phyloP scores from a whole-genome alignment of 164 flowering plant genomes.

The Stephania japonica region DNA sequence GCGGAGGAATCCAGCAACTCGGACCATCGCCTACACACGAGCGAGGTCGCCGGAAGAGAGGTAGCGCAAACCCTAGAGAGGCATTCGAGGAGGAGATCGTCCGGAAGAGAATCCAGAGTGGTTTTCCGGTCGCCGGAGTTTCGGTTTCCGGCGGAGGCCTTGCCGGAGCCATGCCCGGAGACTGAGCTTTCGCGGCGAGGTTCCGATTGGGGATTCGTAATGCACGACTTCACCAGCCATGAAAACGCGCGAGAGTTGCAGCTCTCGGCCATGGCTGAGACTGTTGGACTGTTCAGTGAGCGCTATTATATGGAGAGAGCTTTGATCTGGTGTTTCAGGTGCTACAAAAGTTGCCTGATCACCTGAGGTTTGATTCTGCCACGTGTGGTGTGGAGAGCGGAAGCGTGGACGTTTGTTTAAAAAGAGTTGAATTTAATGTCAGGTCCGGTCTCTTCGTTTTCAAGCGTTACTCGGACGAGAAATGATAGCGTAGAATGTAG shows the following conservation, averaged over 20 bases:
- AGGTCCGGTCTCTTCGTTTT: neutral
- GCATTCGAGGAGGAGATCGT: slow-evolving; percentile 72
- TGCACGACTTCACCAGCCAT: slow-evolving; percentile 80
- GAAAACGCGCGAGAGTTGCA: slow-evolving; percentile 73
- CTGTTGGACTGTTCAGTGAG: neutral
- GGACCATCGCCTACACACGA: slow-evolving; percentile 66
- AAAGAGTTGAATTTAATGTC: neutral
- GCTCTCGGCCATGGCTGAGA: slow-evolving; percentile 25
- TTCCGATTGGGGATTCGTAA: slow-evolving; percentile 43
- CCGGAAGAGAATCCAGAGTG: slow-evolving; percentile 55
- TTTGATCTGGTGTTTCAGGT: neutral
- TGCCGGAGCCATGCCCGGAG: slow-evolving; percentile 3
- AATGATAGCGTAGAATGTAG: neutral
- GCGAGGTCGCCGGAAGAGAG: slow-evolving; percentile 49
- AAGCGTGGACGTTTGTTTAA: no score
- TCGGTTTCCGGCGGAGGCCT: slow-evolving; percentile 4
- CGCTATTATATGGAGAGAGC: neutral
- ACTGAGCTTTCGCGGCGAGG: slow-evolving; percentile 17
- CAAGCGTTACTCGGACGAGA: neutral
- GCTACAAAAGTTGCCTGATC: neutral
- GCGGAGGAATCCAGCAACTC: slow-evolving; percentile 35
- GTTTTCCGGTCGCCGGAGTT: slow-evolving; percentile 4
- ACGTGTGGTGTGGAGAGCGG: neutral
- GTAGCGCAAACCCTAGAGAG: slow-evolving; percentile 55
- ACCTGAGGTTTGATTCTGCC: neutral